These are phyloP conservation scores for Lactarius hatsudake DNA, from an alignment of 768 basidiomycete genomes.

Conservation along the genomic window DNA sequence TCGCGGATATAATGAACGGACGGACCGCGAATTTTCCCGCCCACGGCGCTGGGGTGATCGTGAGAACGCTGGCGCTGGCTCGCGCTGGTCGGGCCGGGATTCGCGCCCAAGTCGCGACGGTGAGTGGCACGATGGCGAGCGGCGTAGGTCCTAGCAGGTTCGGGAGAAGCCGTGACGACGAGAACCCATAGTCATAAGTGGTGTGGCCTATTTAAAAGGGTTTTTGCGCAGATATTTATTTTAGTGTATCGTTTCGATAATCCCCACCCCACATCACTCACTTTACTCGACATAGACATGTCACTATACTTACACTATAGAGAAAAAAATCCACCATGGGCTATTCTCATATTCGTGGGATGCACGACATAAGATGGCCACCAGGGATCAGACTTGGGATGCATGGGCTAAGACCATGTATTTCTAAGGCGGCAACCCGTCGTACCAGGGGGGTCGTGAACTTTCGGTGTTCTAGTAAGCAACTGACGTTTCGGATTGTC, in stretches of 20 bases:
- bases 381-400: background rate
- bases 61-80: background rate
- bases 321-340: background rate
- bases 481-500: too few relatives aligned
- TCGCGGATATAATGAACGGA: slow-evolving; percentile 14
- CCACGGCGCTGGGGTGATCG: background rate
- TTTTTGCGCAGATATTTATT: background rate
- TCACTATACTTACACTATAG: background rate
- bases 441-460: too few relatives aligned
- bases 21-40: background rate
- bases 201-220: background rate
- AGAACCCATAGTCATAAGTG: background rate
- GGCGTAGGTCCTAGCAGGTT: background rate
- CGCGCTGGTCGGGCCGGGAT: background rate
- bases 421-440: background rate
- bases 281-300: slow-evolving; percentile 5
- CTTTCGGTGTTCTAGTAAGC: too few relatives aligned
- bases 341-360: background rate
- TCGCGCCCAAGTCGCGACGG: slow-evolving; percentile 5
- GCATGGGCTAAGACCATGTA: too few relatives aligned
- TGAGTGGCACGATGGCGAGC: background rate
- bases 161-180: background rate
- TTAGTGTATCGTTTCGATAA: slow-evolving; percentile 17
- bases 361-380: background rate
- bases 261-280: slow-evolving; percentile 9